Base-by-base conservation (phyloP, 108 stramenopile species). In the Cyclotella cryptica region DNA sequence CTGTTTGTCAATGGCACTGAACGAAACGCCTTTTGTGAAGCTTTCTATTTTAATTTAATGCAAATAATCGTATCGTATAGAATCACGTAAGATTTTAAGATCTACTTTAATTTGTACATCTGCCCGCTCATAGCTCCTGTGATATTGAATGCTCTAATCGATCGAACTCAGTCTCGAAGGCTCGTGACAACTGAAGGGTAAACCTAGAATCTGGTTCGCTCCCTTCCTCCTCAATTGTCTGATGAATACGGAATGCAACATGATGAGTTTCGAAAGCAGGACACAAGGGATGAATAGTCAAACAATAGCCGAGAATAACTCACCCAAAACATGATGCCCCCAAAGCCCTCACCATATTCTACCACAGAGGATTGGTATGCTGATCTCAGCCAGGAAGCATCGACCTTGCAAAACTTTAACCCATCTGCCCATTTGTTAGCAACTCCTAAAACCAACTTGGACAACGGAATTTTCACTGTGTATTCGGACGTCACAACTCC, bases 281-380 rank as follows among this genome's bases (percentile, higher is more conserved):
- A 3, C 10, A 42, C 10, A 17, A 62, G 35, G 1, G 15, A 27
- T 39, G 13, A 13, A 62, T 17, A 6, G 9, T 13, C 9, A 18
- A 3, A 39, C 6, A 40, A 4, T 18, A n/a, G n/a, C 3, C 1
- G 5, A 39, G 13, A 40, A 10, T 14, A 21, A 22, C 67, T 49
- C 22, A 81, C 85, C 90, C 92, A 93, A 73, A 90, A 93, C 90
- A 89, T 91, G 13, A 91, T 67, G 0, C 92, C 92, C 11, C 86
- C 52, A 40, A 86, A 89, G 27, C 70, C 63, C 0, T 55, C 22
- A 1, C 69, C 59, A 39, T 71, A 76, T 28, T 76, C 55, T 42
- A 43, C 30, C 44, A 86, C 46, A 29, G 74, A 71, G 1, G 6
- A 30, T 0, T 76, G 45, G 57, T 88, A 89, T 7, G 88, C 87